These are phyloP conservation scores for Ilyonectria sp. DNA, from an alignment of 2,329 filamentous ascomycete genomes.

Conservation along the genomic window DNA sequence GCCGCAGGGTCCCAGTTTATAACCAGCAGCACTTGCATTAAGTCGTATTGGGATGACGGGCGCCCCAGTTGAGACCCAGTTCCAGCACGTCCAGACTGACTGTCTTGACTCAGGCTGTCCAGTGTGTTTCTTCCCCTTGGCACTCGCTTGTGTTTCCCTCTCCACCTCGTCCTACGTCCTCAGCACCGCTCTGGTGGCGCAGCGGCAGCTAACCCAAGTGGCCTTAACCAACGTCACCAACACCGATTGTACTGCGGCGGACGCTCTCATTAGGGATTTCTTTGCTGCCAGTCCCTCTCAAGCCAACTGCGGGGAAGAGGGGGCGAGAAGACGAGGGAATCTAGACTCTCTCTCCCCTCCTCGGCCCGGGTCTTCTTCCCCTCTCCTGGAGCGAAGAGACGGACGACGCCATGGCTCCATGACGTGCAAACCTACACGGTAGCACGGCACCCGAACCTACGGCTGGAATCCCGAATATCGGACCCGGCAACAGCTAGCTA, in stretches of 20 bases:
- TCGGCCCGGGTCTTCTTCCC: neutral
- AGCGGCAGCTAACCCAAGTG: conserved; percentile 18
- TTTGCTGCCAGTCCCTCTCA: neutral
- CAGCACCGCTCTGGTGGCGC: conserved; percentile 23
- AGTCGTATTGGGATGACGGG: neutral
- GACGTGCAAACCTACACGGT: neutral
- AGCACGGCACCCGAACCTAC: neutral
- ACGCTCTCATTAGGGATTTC: neutral
- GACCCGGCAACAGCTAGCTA: neutral
- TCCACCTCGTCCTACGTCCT: neutral
- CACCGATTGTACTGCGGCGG: neutral
- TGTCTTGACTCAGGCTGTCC: conserved; percentile 1
- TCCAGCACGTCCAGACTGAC: neutral
- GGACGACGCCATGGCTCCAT: neutral
- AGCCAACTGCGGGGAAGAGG: conserved; percentile 19
- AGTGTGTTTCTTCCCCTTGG: neutral
- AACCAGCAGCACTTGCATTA: conserved; percentile 25
- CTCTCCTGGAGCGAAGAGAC: neutral
- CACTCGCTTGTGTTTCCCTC: neutral
- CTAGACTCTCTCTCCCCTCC: neutral
- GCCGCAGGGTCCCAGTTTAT: conserved; percentile 4
- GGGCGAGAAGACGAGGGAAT: neutral
- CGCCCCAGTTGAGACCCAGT: neutral
- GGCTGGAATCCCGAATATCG: neutral
- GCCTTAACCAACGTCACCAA: neutral